Base-by-base conservation (phyloP, 495 filamentous ascomycete species). In the Cercophora samala region DNA sequence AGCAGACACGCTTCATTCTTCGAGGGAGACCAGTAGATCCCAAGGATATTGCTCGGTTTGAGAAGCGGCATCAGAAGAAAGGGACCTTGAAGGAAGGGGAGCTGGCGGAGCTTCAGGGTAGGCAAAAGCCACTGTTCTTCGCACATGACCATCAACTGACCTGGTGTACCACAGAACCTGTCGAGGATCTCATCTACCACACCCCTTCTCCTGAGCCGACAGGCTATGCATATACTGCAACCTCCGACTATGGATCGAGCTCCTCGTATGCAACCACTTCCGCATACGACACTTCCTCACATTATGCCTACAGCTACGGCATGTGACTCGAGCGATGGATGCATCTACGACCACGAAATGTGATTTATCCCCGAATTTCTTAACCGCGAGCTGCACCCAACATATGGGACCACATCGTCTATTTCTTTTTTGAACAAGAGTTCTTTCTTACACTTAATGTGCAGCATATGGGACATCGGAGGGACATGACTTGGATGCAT, bases 1-100 rank as follows among this genome's bases (percentile, higher is more conserved):
- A 74, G 19, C 68, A 78, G 52, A 74, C 75, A 2, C 72, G 66
- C 22, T 78, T 78, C 67, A 58, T 70, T 3, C 67, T 77, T 19
- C 70, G 76, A 17, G 76, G 75, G 26, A 68, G 74, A 32, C 62
- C 66, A 8, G 75, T 78, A 13, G 75, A 77, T 54, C 73, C 72
- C 21, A 77, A 75, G 22, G 75, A 77, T 54, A 77, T 78, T 21
- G 70, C 70, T 29, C 71, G 76, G 9, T 78, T 78, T 62, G 76
- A 78, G 68, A 75, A 77, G 18, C 69, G 76, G 51, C 73, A 73
- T 0, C 58, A 69, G 29, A 77, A 76, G 59, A 76, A 74, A 67
- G 76, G 76, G 15, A 65, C 63, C 9, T 64, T 73, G 22, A 72
- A 66, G 55, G 64, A 68, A 25, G 67, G 51, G 1, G 61, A 65